Evolutionary conservation across 495 filamentous ascomycete genomes (phyloP).

Genomic region (Pyrenula massariospora): DNA sequence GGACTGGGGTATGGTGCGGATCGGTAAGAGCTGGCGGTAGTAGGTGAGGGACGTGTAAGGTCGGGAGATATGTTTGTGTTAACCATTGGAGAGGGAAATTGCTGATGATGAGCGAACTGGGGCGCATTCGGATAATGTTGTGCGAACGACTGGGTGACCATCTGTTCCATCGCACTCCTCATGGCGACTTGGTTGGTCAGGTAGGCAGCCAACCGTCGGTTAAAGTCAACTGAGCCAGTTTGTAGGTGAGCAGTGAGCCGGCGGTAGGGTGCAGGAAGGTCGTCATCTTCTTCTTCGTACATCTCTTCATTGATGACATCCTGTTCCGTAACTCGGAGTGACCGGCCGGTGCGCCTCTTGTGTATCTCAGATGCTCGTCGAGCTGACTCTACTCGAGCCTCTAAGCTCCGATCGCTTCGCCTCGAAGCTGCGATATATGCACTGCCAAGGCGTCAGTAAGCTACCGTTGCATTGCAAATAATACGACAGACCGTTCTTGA

Average conservation of each 20-base stretch:
- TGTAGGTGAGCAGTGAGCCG: conserved; percentile 42
- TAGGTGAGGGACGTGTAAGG: conserved; percentile 14
- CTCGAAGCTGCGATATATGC: conserved; percentile 76
- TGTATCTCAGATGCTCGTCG: conserved; percentile 67
- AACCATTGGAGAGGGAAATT: conserved; percentile 27
- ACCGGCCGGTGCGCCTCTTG: conserved; percentile 60
- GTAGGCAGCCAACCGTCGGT: conserved; percentile 44
- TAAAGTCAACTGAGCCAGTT: conserved; percentile 41
- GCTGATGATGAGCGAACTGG: conserved; percentile 22
- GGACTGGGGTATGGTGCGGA: conserved; percentile 22
- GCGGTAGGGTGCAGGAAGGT: conserved; percentile 34
- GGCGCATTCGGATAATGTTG: conserved; percentile 30
- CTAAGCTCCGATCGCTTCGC: conserved; percentile 60
- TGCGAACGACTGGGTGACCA: conserved; percentile 33
- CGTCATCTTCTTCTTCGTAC: conserved; percentile 78
- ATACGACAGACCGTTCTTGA: conserved; percentile 46
- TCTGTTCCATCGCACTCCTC: conserved; percentile 37
- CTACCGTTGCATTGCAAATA: not conserved
- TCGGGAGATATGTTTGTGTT: conserved; percentile 16
- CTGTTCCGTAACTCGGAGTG: conserved; percentile 57
- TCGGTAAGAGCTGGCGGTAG: conserved; percentile 6
- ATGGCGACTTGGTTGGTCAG: conserved; percentile 46
- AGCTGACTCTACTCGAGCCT: conserved; percentile 68
- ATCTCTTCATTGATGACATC: conserved; percentile 74
- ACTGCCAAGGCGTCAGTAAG: conserved; percentile 21